Base-by-base conservation (phyloP, 176 grass and related monocot species). In the Chloris gayana region DNA sequence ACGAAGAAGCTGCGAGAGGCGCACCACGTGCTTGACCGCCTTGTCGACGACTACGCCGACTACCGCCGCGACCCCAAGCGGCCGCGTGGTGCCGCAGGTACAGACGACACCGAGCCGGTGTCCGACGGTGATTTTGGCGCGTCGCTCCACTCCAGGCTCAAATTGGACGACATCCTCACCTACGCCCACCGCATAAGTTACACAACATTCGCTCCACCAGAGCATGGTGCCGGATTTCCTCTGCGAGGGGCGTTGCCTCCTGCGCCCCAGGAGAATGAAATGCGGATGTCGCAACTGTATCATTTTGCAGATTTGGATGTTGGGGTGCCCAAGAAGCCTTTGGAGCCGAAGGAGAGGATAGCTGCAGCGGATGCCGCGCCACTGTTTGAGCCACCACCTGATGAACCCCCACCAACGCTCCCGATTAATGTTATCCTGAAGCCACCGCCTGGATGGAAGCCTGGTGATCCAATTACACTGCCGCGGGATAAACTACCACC, bases 151-250 rank as follows among this genome's bases (percentile, higher is more conserved):
- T 97, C 96, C 33, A 85, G 80, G 7, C 72, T 95, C 46, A 89
- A 99, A 42, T 68, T 99, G 39, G 75, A 99, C 3, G 92, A 99
- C 60, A 73, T 99, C 22, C 75, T 99, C 38, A 51, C 90, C 21
- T 99, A 93, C 61, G 96, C 96, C 6, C 90, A 95, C 54, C 87
- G 87, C 67, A 91, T 99, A 75, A 99, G 96, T 83, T 99, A 93
- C 79, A 93, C 96, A 7, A 95, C 96, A 21, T 99, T 99, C 74
- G 96, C 96, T 1, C 96, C 96, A 3, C 96, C 96, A 7, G 96
- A 99, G 84, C 96, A 99, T 19, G 92, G 92, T n/a, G 92, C 92
- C 12, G 96, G 96, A 35, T 59, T 99, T 33, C 96, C 90, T 51
- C 88, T 99, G 12, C 88, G 90, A 5, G 93, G 84, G 1, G 88